phyloP scores from a whole-genome alignment of 306 rosid species.

The Lotus japonicus region DNA sequence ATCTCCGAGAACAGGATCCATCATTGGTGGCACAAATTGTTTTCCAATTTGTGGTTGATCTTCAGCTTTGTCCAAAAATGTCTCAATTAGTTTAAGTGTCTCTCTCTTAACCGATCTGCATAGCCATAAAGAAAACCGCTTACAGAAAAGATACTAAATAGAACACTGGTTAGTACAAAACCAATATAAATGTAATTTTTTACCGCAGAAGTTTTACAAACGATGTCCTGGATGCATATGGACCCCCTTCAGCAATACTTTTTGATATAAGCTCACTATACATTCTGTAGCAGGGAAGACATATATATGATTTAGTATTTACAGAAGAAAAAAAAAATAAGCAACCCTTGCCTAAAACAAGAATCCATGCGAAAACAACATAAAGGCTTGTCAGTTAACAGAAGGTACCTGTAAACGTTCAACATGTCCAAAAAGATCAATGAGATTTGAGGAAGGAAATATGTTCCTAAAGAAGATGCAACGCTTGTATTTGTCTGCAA shows the following conservation, averaged over 20 bases:
- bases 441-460: constrained; percentile 79
- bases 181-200: constrained; percentile 4
- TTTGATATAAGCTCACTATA: constrained; percentile 90
- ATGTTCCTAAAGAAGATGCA: constrained; percentile 88
- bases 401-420: constrained; percentile 80
- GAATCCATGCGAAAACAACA: no score
- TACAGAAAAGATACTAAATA: neutral
- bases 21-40: constrained; percentile 95
- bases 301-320: constrained; percentile 8
- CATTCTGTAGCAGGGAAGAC: constrained; percentile 52
- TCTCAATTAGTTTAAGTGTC: constrained; percentile 80
- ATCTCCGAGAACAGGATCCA: constrained; percentile 93
- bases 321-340: neutral
- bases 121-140: constrained; percentile 1
- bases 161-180: neutral
- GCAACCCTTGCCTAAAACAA: no score
- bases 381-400: neutral
- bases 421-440: constrained; percentile 95
- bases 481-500: constrained; percentile 92
- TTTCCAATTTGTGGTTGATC: constrained; percentile 92
- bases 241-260: constrained; percentile 87
- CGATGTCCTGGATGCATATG: constrained; percentile 80
- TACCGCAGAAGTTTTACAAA: constrained; percentile 88
- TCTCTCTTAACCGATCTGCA: constrained; percentile 98
- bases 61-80: constrained; percentile 96